phyloP scores from a whole-genome alignment of 1,284 basidiomycete genomes.

The Leccinum pachyderme region DNA sequence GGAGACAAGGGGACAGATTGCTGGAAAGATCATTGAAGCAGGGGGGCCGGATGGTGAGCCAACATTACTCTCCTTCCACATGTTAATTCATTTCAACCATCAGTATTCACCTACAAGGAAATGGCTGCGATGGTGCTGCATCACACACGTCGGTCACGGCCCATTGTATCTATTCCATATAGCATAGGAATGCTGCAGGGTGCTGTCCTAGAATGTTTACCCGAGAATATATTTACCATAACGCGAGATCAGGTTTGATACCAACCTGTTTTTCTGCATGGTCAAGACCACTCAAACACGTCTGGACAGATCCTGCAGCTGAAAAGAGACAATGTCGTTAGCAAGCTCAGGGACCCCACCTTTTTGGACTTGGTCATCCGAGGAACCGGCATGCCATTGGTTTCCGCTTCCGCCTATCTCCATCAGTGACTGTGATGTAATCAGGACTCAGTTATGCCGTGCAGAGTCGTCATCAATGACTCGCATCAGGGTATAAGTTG shows the following conservation, averaged over 20 bases:
- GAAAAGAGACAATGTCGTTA: neutral
- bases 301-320: neutral
- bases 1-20: neutral
- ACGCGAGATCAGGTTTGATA: neutral
- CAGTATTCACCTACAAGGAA: neutral
- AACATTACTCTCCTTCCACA: neutral
- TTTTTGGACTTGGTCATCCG: neutral
- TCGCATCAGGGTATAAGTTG: neutral
- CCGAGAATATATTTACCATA: neutral
- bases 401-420: neutral
- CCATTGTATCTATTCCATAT: neutral
- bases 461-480: neutral
- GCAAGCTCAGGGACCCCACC: neutral
- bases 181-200: neutral
- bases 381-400: neutral
- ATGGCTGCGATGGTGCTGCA: neutral
- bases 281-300: neutral
- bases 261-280: neutral
- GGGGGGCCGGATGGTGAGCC: neutral
- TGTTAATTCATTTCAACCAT: neutral
- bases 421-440: neutral
- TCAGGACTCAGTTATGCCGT: neutral
- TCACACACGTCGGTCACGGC: neutral
- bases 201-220: neutral
- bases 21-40: neutral